Conservation (phyloP, 768 basidiomycete species). For the Naematelia aurantialba region DNA sequence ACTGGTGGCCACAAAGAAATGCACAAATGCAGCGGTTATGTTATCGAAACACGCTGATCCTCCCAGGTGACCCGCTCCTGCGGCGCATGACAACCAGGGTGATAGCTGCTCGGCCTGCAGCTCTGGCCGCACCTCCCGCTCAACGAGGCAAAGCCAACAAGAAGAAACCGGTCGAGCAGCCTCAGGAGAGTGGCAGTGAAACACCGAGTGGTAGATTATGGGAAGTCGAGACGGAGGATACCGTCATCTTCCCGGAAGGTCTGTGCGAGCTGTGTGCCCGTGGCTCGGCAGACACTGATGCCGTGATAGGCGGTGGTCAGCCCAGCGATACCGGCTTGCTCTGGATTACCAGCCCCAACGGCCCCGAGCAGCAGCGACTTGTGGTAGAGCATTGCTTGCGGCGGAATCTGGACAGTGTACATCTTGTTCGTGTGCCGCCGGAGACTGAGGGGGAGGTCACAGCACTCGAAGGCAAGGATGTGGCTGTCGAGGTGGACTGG, state of each 20-base stretch:
- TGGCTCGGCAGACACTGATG: conserved; percentile 6
- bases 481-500: conserved; percentile 48
- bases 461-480: conserved; percentile 17
- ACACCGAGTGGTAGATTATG: conserved; percentile 27
- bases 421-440: conserved; percentile 37
- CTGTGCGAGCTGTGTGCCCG: background rate
- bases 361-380: conserved; percentile 12
- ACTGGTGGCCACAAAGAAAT: background rate
- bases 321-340: conserved; percentile 44
- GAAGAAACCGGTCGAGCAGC: conserved; percentile 23
- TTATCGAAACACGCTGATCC: background rate
- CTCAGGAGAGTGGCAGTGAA: background rate
- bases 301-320: conserved; percentile 44
- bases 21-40: background rate
- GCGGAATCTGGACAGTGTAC: conserved; percentile 36
- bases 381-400: conserved; percentile 38
- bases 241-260: conserved; percentile 50
- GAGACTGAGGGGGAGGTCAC: conserved; percentile 11
- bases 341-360: conserved; percentile 23
- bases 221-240: conserved; percentile 46
- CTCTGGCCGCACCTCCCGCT: conserved; percentile 27
- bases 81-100: conserved; percentile 27
- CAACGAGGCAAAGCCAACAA: conserved; percentile 33
- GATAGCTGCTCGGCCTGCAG: conserved; percentile 21
- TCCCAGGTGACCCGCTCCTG: conserved; percentile 41